Evolutionary conservation across 2,329 filamentous ascomycete genomes (phyloP), one percentile per base, ranked within the genome.

Genomic region (Xylogone sp.): DNA sequence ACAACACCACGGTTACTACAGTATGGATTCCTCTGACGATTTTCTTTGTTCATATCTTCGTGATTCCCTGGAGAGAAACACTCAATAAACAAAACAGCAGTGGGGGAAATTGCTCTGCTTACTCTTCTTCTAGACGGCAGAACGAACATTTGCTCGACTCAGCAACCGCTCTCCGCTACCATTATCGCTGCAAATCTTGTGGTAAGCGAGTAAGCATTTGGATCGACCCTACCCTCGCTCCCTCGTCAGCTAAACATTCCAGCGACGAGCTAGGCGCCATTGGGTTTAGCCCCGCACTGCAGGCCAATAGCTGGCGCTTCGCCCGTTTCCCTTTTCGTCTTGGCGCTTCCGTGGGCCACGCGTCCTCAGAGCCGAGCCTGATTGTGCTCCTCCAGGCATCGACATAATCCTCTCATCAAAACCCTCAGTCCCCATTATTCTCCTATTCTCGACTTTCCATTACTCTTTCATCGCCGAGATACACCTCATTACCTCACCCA

Each of bases 261-360:
- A 13, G 4, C 34, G 12, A 7, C 6, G 13, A 16, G 8, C 34
- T 39, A 16, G n/a, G 5, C 34, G 12, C n/a, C 13, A 39, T 39
- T 16, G 6, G 34, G 34, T 18, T 39, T 39, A 39, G 34, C n/a
- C 34, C n/a, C 34, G 34, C 34, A 39, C 5, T 9, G 5, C 34
- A 18, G 34, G 34, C 34, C 34, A 39, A 39, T 39, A 39, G 34
- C n/a, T 39, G 5, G 10, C 5, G n/a, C 8, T 18, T 5, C 34
- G 34, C 34, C n/a, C 12, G 12, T 7, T 39, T 39, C 34, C 34
- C 34, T 18, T 39, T 39, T 39, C 34, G 34, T 39, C 39, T 50
- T 51, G 46, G 51, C 46, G 43, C 45, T 52, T 43, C 51, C 53
- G 52, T 42, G 48, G 56, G 50, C 50, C 56, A 52, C 56, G 56